Base-by-base conservation (phyloP, 2,329 filamentous ascomycete species). In the Neurospora crassa region DNA sequence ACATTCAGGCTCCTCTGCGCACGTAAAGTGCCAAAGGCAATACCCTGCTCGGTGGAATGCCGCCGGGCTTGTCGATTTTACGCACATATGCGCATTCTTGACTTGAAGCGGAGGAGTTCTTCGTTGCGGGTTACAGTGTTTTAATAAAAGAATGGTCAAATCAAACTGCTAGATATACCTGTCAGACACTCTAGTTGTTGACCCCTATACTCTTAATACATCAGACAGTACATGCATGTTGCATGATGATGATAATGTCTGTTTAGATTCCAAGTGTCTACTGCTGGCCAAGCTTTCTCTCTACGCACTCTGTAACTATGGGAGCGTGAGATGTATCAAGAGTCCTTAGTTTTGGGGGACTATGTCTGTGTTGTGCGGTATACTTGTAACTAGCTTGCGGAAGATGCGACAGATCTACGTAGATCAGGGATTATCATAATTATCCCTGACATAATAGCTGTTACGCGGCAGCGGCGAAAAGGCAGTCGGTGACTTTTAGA, bases 131-230 rank as follows among this genome's bases (percentile, higher is more conserved):
- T 70, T 72, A 70, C 71, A 16, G 63, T 72, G 70, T 59, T 70
- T 67, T 69, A 70, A 70, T 41, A 69, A 37, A 42, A 18, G 8
- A 70, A 63, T 70, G 69, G 69, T 63, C 71, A 63, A 24, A 40
- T 63, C 69, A 70, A 68, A 67, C 41, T 63, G 68, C 71, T 70
- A 69, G 71, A 72, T 70, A 63, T 72, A 70, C 69, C 37, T 70
- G 63, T 40, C 47, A 69, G 45, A 68, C 68, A 72, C 41, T 70
- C 71, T 68, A 68, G 68, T 70, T 53, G 42, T 43, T 71, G 40
- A 40, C 20, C 69, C 47, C 29, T 69, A 40, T 41, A 71, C 67
- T 41, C 70, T 69, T 73, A 73, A 69, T 73, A 71, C 53, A 73
- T 71, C 53, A 70, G 53, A 43, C 71, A 70, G 69, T 70, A 69